Evolutionary conservation across 169 alveolate species (phyloP), one percentile per base, ranked within the genome.

Genomic region (Cryptosporidium viatorum): DNA sequence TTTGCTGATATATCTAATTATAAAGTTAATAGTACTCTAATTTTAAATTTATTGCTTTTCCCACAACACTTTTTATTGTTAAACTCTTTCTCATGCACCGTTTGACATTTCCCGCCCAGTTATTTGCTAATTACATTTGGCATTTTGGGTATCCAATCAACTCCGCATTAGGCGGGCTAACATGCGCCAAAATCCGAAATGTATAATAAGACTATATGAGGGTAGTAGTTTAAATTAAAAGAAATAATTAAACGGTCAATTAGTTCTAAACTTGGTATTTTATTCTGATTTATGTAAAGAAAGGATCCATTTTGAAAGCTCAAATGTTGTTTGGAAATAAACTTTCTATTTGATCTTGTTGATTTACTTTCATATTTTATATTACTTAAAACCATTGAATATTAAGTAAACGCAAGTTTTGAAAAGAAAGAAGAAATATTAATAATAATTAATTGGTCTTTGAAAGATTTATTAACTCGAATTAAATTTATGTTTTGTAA

Each of bases 151-250:
- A 65, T 65, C 71, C 71, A 37, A n/a, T n/a, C 21, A 21, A n/a
- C 0, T 5, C 18, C 50, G 51, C 71, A 37, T 12, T 65, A 35
- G 71, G 71, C 52, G 71, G 52, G 14, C 21, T 5, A 35, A 65
- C 71, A 65, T 65, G 71, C 48, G 71, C 50, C 71, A 65, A 65
- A 65, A 65, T 65, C 71, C 71, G 43, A 55, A 65, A 65, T 65
- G 71, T 65, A 37, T 37, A n/a, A 33, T 37, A 35, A 65, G 71
- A 65, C 71, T 29, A 65, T 33, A 65, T 65, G 48, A 65, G 50
- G 71, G 48, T 65, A 65, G 48, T 12, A 31, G 51, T 0, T 37
- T 33, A 65, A 65, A 29, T 62, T 33, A 26, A 35, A 7, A 9
- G 50, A 35, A 8, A 14, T n/a, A n/a, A 65, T 37, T 18, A 33